Base-by-base conservation (phyloP, 2,329 filamentous ascomycete genomes). In the Trichophyton rubrum region DNA sequence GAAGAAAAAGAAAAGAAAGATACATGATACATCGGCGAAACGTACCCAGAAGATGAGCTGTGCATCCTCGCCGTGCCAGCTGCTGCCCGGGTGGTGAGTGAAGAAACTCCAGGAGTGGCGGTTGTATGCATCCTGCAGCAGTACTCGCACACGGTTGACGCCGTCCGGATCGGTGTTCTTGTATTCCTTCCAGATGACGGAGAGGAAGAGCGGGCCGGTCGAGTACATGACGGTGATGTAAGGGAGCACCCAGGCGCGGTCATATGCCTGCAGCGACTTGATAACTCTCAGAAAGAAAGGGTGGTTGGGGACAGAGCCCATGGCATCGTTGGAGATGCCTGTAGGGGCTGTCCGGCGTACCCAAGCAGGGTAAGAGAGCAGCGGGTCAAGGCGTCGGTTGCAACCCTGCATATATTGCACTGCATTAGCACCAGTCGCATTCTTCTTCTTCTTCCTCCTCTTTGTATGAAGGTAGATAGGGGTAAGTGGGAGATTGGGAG, bases 221-320 rank as follows among this genome's bases (percentile, higher is more conserved):
- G 83, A 85, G 55, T 86, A 85, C 88, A 91, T 91, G 67, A 91
- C 86, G 24, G 86, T 89, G 68, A 88, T 86, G 71, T 91, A 90
- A 15, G 85, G 81, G 63, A 85, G 71, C 43, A 84, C 68, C 87
- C 87, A 91, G 64, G 82, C 82, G 62, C 82, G 80, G 68, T 88
- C 80, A 72, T 88, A 89, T 60, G 79, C 77, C 61, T 83, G 79
- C n/a, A 91, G 76, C 11, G 80, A 78, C 64, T 87, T 80, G 66
- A 89, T 87, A 43, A 87, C 84, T 56, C 80, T 78, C 58, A 85
- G 77, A 77, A 90, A 90, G 76, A 89, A 89, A 0, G 87, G 87
- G 67, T 91, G 88, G 62, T 84, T 80, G 0, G 85, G 83, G 0
- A 88, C 79, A 15, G 86, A 76, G 56, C 86, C 86, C 87, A 91